A percentile compares a stretch with the other conserved stretches of the same genome.
phyloP scores from a whole-genome alignment of 148 eudicot species.

The Cornus suecica region DNA sequence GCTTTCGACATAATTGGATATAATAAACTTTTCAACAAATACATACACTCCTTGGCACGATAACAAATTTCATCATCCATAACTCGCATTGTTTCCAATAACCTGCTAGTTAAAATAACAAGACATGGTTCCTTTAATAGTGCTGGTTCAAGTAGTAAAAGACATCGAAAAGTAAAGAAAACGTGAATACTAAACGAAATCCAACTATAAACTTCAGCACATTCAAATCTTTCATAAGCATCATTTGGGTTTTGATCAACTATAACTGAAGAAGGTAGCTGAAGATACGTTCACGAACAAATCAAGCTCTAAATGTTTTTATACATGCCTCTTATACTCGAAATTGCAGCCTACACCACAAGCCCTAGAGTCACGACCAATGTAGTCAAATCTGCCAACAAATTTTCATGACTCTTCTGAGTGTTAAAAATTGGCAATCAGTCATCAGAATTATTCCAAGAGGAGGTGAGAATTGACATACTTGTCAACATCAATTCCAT shows the following conservation, averaged over 20 bases:
- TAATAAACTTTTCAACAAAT: constrained; percentile 24
- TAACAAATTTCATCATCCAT: constrained; percentile 69
- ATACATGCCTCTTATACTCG: constrained; percentile 49
- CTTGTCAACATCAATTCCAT: constrained; percentile 75
- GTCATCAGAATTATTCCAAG: neutral
- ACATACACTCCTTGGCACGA: constrained; percentile 58
- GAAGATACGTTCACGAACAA: neutral
- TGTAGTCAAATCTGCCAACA: constrained; percentile 57
- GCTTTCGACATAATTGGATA: neutral
- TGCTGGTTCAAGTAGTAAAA: neutral
- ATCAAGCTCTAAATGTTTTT: neutral
- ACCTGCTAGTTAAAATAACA: constrained; percentile 32
- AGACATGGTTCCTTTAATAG: neutral
- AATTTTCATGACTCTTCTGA: constrained; percentile 6
- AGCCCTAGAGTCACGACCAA: constrained; percentile 69
- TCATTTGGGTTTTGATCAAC: neutral
- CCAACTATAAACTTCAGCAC: neutral
- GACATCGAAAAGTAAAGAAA: neutral
- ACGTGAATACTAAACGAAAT: neutral
- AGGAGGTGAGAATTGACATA: constrained; percentile 22
- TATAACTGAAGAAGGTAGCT: constrained; percentile 1
- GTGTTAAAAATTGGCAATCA: neutral
- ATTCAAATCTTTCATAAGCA: neutral
- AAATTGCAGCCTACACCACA: constrained; percentile 67
- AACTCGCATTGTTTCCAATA: constrained; percentile 65